Base-by-base conservation (phyloP, 192 early-diverging fungal species). In the Phlyctochytrium arcticum region DNA sequence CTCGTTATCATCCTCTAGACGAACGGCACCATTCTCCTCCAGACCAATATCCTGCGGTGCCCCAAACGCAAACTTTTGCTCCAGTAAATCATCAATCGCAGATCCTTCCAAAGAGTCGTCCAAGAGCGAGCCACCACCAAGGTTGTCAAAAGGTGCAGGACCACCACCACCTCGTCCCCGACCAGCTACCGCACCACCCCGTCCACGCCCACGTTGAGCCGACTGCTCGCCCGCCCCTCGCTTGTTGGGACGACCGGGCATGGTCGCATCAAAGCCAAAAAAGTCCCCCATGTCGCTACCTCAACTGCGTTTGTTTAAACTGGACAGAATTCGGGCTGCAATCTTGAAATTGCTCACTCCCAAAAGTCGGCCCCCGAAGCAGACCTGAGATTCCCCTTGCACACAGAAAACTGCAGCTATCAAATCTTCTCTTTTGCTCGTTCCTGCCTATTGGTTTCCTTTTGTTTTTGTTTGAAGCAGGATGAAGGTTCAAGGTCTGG, bases 71-170 rank as follows among this genome's bases (percentile, higher is more conserved):
- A 70, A 75, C 54, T 65, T 72, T 36, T 59, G 44, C 48, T 80
- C 79, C 54, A 80, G 42, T n/a, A 69, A 46, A 55, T 77, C 72
- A 57, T 80, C 75, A 15, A 80, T 17, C 30, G 60, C 31, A 29
- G 68, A 77, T 23, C 53, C 68, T 21, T 49, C 65, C 8, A 59
- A 31, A 19, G 6, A 56, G 15, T 66, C 57, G 31, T 60, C 23
- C 2, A 9, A 15, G 39, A 36, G 31, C 12, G 63, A 21, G 8
- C 21, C 48, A 10, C 62, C 68, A 7, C 57, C 67, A 8, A 60
- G 23, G 15, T 65, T 62, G 4, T 63, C 69, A 4, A 58, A 58
- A 46, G 56, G 54, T 5, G 51, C 32, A 54, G 62, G 60, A 17
- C 59, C 17, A 31, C 53, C 37, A 1, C 31, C 27, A 34, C 29